Evolutionary conservation across 2,329 filamentous ascomycete genomes (phyloP).

Genomic region (Dryadomyces quercus-mongolicae): DNA sequence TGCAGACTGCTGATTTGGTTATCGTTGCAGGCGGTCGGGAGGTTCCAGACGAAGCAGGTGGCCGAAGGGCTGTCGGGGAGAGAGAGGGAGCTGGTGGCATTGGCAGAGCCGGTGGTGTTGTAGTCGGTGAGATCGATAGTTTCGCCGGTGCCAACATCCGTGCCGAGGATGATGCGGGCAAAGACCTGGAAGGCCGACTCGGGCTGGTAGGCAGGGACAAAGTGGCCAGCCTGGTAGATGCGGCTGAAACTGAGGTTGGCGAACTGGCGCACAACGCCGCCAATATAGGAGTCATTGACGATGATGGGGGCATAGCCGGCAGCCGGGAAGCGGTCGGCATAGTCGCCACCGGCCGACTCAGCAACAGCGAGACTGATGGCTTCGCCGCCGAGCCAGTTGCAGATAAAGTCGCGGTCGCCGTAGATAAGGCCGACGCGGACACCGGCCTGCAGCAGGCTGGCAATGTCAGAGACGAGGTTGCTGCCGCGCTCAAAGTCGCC

Average conservation of each 20-base stretch:
- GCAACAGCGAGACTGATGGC: conserved; percentile 54
- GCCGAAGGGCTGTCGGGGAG: conserved; percentile 26
- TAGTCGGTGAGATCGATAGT: conserved; percentile 38
- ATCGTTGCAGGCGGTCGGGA: conserved; percentile 19
- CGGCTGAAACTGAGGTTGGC: conserved; percentile 61
- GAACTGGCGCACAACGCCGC: conserved; percentile 62
- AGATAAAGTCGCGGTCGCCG: conserved; percentile 50
- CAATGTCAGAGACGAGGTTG: conserved; percentile 46
- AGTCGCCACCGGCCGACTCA: conserved; percentile 30
- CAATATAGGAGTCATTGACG: conserved; percentile 55
- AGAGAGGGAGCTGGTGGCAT: conserved; percentile 12
- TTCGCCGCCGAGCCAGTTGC: conserved; percentile 65
- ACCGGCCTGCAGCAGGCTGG: conserved; percentile 46
- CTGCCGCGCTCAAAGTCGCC: conserved; percentile 50
- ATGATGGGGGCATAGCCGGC: conserved; percentile 64
- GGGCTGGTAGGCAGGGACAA: conserved; percentile 49
- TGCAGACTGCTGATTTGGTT: conserved; percentile 39
- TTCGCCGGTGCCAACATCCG: conserved; percentile 43
- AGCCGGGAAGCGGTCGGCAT: conserved; percentile 42
- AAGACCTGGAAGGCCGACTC: conserved; percentile 48
- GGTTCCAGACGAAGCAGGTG: conserved; percentile 16
- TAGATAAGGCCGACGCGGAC: conserved; percentile 64
- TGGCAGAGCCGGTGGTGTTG: conserved; percentile 10
- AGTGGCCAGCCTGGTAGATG: conserved; percentile 54
- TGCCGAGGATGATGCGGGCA: conserved; percentile 43